A percentile compares a stretch with the other conserved stretches of the same genome.
phyloP scores from a whole-genome alignment of 2,329 filamentous ascomycete species.

The Microdochium trichocladiopsis region DNA sequence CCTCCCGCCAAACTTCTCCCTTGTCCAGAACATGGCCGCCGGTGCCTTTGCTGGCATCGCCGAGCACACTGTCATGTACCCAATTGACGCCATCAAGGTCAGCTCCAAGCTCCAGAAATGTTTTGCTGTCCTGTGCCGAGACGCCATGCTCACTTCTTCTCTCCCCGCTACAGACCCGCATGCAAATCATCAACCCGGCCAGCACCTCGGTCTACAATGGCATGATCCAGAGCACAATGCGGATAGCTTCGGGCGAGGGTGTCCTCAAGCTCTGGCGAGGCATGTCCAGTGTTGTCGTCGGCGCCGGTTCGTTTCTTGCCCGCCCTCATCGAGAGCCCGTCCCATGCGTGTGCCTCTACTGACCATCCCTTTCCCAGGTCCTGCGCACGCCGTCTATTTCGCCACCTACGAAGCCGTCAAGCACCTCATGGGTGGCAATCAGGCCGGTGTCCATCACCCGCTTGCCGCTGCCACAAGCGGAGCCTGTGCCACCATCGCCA shows the following conservation, averaged over 20 bases:
- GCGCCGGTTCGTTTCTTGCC: conserved; percentile 62
- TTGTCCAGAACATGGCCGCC: conserved; percentile 90
- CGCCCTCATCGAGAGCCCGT: not conserved
- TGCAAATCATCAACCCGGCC: conserved; percentile 89
- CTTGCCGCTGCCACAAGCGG: conserved; percentile 90
- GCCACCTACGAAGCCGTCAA: conserved; percentile 97
- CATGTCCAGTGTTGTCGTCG: conserved; percentile 91
- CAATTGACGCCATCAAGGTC: conserved; percentile 96
- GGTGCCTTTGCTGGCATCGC: conserved; percentile 96
- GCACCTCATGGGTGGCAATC: conserved; percentile 90
- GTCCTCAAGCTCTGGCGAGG: conserved; percentile 91
- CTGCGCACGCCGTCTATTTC: conserved; percentile 96
- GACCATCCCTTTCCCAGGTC: conserved; percentile 52
- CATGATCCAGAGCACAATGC: conserved; percentile 85
- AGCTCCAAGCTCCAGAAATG: conserved; percentile 7
- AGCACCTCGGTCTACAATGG: conserved; percentile 79
- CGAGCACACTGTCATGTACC: conserved; percentile 98
- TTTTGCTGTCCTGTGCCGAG: not conserved
- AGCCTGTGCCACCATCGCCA: conserved; percentile 91
- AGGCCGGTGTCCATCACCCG: conserved; percentile 80
- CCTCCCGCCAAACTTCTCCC: conserved; percentile 87
- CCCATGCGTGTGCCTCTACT: conserved; percentile 7
- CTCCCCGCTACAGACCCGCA: conserved; percentile 65
- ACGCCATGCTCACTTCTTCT: not conserved
- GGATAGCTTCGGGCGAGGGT: conserved; percentile 86